A percentile compares a stretch with the other conserved stretches of the same genome.
Conservation (phyloP, 1,284 basidiomycete genomes). For the Golubevia sp. region DNA sequence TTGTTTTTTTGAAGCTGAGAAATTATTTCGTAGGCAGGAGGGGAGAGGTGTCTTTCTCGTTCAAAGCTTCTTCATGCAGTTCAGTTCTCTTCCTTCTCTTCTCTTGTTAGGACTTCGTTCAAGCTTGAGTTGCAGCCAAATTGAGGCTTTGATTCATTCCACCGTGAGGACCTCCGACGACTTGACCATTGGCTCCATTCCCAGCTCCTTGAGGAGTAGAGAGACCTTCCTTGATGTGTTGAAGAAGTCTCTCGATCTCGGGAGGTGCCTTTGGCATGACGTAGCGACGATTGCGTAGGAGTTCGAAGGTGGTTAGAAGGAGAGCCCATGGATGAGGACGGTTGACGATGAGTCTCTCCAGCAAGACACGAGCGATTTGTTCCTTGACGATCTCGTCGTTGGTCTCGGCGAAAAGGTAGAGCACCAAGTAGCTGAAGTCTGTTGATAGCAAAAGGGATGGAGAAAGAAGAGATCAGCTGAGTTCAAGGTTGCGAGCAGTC, state of each 20-base stretch:
- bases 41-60: no score
- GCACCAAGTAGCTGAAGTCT: constrained; percentile 88
- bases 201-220: not conserved
- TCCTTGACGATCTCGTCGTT: constrained; percentile 79
- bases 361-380: constrained; percentile 84
- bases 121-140: constrained; percentile 1
- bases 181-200: not conserved
- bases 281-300: constrained; percentile 65
- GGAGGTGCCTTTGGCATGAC: constrained; percentile 39
- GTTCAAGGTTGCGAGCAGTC: not conserved
- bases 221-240: constrained; percentile 36
- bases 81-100: no score
- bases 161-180: not conserved
- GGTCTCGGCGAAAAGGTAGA: constrained; percentile 81
- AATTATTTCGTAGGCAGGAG: no score
- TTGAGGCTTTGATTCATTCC: constrained; percentile 3
- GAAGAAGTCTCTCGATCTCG: constrained; percentile 53
- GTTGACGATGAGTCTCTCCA: constrained; percentile 90
- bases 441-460: constrained; percentile 79
- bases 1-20: no score
- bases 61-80: no score
- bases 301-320: constrained; percentile 87
- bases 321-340: constrained; percentile 98
- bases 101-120: no score
- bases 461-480: not conserved